Conservation (phyloP, 371 early-diverging fungal species). For the Blakeslea trispora region DNA sequence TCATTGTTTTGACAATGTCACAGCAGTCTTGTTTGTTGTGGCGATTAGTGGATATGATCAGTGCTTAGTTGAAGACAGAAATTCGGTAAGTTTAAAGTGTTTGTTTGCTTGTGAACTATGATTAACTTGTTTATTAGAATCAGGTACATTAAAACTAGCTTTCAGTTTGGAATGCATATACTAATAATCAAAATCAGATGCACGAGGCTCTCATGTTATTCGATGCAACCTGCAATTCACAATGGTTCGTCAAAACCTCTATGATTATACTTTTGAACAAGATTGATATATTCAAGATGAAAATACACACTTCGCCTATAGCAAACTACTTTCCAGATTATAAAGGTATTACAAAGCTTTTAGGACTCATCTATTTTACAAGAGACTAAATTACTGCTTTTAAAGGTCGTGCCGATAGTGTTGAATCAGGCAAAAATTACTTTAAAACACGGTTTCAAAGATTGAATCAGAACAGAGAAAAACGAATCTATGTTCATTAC, state of each 20-base stretch:
- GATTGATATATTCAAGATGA: slow-evolving; percentile 76
- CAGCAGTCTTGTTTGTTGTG: slow-evolving; percentile 90
- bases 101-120: background rate
- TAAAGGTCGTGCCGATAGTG: slow-evolving; percentile 21
- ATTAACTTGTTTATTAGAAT: background rate
- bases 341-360: too few relatives aligned
- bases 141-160: too few relatives aligned
- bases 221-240: slow-evolving; percentile 74
- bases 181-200: slow-evolving; percentile 48
- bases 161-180: too few relatives aligned
- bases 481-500: slow-evolving; percentile 58
- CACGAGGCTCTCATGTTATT: slow-evolving; percentile 76
- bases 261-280: slow-evolving; percentile 86
- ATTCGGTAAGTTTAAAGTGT: background rate
- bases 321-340: slow-evolving; percentile 88
- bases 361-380: too few relatives aligned
- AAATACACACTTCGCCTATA: slow-evolving; percentile 71
- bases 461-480: slow-evolving; percentile 45
- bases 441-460: slow-evolving; percentile 39
- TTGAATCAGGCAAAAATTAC: slow-evolving; percentile 30
- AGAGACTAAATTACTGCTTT: too few relatives aligned
- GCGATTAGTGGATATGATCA: slow-evolving; percentile 97
- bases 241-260: slow-evolving; percentile 74
- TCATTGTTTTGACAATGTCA: slow-evolving; percentile 94
- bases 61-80: slow-evolving; percentile 82